These are phyloP conservation scores for Russula sp. DNA, from an alignment of 768 basidiomycete genomes.

Conservation along the genomic window DNA sequence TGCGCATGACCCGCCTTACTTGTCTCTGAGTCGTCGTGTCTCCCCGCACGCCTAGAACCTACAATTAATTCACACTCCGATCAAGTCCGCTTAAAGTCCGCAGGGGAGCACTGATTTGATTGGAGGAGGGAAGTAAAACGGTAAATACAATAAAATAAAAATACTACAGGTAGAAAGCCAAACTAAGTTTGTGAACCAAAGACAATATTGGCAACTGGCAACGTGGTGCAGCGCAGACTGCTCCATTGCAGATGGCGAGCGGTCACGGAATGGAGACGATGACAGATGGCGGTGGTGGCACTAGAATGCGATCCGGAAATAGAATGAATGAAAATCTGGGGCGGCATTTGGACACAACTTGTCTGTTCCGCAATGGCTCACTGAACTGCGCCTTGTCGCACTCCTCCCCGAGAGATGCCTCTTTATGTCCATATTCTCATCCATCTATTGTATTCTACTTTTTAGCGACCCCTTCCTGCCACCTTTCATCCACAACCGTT, in stretches of 20 bases:
- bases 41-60: too few species aligned
- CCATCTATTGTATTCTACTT: constrained; percentile 23
- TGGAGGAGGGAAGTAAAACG: too few species aligned
- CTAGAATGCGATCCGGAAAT: neutral
- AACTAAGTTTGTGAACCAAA: neutral
- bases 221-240: neutral
- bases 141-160: neutral
- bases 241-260: neutral
- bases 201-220: neutral
- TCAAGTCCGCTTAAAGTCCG: neutral
- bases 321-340: neutral
- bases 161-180: too few species aligned
- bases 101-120: neutral
- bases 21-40: too few species aligned
- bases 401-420: constrained; percentile 23
- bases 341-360: neutral
- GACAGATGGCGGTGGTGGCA: constrained; percentile 1
- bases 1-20: neutral
- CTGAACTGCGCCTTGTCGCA: constrained; percentile 19
- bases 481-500: constrained; percentile 3
- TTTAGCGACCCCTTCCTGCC: constrained; percentile 4
- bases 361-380: constrained; percentile 19
- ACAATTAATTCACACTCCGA: neutral
- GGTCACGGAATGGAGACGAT: neutral
- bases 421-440: constrained; percentile 26